Percentiles rank a stretch among this genome's conserved stretches.
Conservation (phyloP, 495 filamentous ascomycete genomes). For the Stereocaulon alpinum region DNA sequence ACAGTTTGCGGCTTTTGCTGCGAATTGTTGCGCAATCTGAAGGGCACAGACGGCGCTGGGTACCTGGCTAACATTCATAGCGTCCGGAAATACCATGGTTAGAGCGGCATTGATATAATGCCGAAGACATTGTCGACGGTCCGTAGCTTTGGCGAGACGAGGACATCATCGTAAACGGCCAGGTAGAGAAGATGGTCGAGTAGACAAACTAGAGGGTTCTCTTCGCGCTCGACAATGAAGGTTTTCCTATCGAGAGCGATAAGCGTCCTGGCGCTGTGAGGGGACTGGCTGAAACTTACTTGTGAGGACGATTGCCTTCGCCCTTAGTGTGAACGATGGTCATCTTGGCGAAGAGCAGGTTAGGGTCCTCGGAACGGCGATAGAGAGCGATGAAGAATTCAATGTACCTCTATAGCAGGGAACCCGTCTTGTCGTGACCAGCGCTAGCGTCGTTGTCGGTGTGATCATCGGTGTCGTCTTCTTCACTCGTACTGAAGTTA, state of each 20-base stretch:
- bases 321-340: no score
- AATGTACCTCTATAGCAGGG: conserved; percentile 1
- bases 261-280: no score
- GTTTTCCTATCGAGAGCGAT: not conserved
- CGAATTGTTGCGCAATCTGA: no score
- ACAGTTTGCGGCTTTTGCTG: no score
- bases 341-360: not conserved
- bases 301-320: no score
- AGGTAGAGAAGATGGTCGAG: not conserved
- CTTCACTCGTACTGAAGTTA: not conserved
- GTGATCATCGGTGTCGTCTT: not conserved
- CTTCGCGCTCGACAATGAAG: conserved; percentile 2
- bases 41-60: no score
- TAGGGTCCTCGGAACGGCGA: not conserved
- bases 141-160: not conserved
- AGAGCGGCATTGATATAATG: no score
- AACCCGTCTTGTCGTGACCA: not conserved
- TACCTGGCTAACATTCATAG: no score
- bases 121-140: no score
- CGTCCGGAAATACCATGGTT: no score
- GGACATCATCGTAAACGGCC: not conserved
- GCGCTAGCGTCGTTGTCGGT: not conserved
- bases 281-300: no score
- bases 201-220: not conserved
- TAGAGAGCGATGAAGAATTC: not conserved